Base-by-base conservation (phyloP, 1,139 yeast genomes). In the Hyphopichia pseudoburtonii region DNA sequence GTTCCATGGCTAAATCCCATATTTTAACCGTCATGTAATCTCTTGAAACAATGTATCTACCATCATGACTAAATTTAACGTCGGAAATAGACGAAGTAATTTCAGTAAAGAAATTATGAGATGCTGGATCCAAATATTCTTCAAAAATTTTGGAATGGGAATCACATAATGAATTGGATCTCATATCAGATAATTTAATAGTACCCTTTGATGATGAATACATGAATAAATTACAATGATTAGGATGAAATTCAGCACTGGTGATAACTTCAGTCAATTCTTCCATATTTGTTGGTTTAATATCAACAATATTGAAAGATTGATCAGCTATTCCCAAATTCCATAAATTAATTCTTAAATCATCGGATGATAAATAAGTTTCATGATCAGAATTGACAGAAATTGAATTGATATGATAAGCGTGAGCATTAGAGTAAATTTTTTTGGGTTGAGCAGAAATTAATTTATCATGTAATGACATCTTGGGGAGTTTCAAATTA, bases 1-100 rank as follows among this genome's bases (percentile, higher is more conserved):
- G 83, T 62, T 92, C 97, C 98, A 92, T 94, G 47, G 89, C 89
- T 48, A 94, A 78, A 70, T 94, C 99, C 99, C 99, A 92, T 51
- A 94, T 86, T 65, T 92, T 94, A 34, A 92, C 96, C 9, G 97
- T 87, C 87, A 94, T 82, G 62, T 92, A 94, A 69, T 94, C 99
- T 60, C 99, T 81, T 31, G 95, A 82, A 14, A 92, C 96, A 60
- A 94, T 87, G 63, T 92, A 89, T 54, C 95, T 76, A 35, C 99
- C 99, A 61, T 92, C 90, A 42, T 82, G 78, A 52, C 95, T 82
- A 61, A 92, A 94, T 59, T 90, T 86, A 41, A 90, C 95, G 67
- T 94, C 98, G 17, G 95, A 83, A 46, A 94, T 94, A 34, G 95
- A 84, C 27, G 95, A 83, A 2, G 98, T 94, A 57, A 94, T 92